Evolutionary conservation across 257 asterid genomes (phyloP), one percentile per base, ranked within the genome.

Genomic region (Voacanga thouarsii): DNA sequence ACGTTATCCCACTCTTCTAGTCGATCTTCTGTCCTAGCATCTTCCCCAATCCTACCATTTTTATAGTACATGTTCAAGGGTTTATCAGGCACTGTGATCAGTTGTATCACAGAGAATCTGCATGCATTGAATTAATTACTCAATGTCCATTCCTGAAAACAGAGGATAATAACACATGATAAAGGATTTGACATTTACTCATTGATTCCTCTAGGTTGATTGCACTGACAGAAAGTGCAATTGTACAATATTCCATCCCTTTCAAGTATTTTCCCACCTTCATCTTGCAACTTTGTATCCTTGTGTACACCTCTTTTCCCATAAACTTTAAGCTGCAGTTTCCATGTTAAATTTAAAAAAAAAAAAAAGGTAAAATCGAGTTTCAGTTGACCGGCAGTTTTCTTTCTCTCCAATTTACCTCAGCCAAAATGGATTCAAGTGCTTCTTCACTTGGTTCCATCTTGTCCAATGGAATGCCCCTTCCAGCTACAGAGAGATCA

Each of bases 301-400:
- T 89, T 90, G 80, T 95, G 98, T 67, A 95, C 98, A 2, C 96
- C 92, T 75, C 97, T 87, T 85, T 93, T 95, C 16, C 99, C 99
- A 16, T 56, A 93, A 5, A 95, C 76, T 83, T 93, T 95, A 7
- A 94, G 91, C 98, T 92, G 90, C 79, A 80, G 23, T 30, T 18
- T 26, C 26, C 28, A 47, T 28, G 45, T 14, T 8, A 3, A 66
- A 43, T 1, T 11, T 33, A 53, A 65, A 21, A 9, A 10, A 45
- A 26, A 14, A 24, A 5, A 12, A 24, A 7, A 51, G 4, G 21
- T 11, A 18, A 8, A 3, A 24, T 19, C 28, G 37, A 41, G 43
- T 11, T 37, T 21, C 37, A 33, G 37, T 33, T 19, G 4, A 44
- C 30, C 28, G 28, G 9, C 3, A 53, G 28, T 10, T 15, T 33